phyloP scores from a whole-genome alignment of 441 rosid genomes.

The Corymbia calophylla region DNA sequence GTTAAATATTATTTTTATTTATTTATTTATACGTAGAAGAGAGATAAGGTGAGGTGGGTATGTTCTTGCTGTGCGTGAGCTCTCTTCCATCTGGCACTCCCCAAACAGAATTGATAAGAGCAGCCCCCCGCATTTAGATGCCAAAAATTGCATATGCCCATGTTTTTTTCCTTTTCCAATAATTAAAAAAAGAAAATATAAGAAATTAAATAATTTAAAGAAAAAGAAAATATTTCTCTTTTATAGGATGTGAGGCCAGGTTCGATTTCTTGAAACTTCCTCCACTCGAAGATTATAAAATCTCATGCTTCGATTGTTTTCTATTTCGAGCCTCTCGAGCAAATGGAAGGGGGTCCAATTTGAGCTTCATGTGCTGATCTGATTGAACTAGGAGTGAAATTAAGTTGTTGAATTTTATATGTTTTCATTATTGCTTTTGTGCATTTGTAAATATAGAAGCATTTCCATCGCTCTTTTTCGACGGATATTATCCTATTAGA shows the following conservation, averaged over 20 bases:
- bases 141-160: not conserved
- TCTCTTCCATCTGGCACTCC: not conserved
- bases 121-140: not conserved
- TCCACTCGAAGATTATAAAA: not conserved
- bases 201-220: not conserved
- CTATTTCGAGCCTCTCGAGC: not conserved
- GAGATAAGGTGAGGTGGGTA: not conserved
- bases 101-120: not conserved
- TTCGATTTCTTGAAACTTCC: too few species aligned
- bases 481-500: too few species aligned
- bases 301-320: not conserved
- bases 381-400: too few species aligned
- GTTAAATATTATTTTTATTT: not conserved
- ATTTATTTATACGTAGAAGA: not conserved
- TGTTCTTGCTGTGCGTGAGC: not conserved
- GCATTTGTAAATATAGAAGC: not conserved
- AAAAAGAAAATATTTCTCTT: not conserved
- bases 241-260: not conserved
- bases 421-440: not conserved
- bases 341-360: not conserved
- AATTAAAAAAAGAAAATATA: not conserved
- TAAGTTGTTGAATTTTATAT: not conserved
- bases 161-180: not conserved
- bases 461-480: accelerated
- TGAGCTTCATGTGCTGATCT: not conserved